Percentiles rank a stretch among this genome's conserved stretches.
Conservation (phyloP, 2,329 filamentous ascomycete species). For the Epichloe typhina region DNA sequence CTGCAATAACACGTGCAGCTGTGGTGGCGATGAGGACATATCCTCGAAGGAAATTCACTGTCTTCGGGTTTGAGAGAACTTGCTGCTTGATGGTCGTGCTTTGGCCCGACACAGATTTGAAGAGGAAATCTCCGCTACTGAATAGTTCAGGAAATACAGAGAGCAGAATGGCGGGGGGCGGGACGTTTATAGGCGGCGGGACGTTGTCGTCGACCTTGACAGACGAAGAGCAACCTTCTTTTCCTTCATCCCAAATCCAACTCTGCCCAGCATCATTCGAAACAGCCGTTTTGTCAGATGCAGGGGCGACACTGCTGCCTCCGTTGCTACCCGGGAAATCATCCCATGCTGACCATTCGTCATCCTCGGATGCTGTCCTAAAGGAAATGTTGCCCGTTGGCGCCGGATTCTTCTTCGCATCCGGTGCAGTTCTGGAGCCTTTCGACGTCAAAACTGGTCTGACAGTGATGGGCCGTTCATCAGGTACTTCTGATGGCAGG, state of each 20-base stretch:
- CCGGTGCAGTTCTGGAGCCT: background rate
- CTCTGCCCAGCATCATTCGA: conserved; percentile 12
- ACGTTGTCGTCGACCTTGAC: conserved; percentile 17
- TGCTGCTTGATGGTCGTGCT: conserved; percentile 44
- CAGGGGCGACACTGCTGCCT: conserved; percentile 9
- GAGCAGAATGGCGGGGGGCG: conserved; percentile 73
- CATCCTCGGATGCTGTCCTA: conserved; percentile 18
- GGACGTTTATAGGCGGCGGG: conserved; percentile 69
- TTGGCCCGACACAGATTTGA: conserved; percentile 50
- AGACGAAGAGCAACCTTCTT: conserved; percentile 16
- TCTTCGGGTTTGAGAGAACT: conserved; percentile 49
- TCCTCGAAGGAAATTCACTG: conserved; percentile 48
- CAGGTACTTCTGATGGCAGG: conserved; percentile 34
- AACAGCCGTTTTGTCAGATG: conserved; percentile 7
- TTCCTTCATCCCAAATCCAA: conserved; percentile 39
- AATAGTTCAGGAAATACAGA: conserved; percentile 63
- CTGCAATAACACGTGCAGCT: conserved; percentile 69
- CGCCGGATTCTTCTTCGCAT: conserved; percentile 1
- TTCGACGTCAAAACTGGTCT: background rate
- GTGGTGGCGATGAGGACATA: conserved; percentile 54
- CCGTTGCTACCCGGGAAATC: conserved; percentile 22
- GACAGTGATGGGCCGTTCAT: conserved; percentile 27
- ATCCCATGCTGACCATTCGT: conserved; percentile 41
- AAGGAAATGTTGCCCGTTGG: conserved; percentile 2
- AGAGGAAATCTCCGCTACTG: conserved; percentile 49